Conservation (phyloP, 805 yeast genomes). For the Candida manassasensis region DNA sequence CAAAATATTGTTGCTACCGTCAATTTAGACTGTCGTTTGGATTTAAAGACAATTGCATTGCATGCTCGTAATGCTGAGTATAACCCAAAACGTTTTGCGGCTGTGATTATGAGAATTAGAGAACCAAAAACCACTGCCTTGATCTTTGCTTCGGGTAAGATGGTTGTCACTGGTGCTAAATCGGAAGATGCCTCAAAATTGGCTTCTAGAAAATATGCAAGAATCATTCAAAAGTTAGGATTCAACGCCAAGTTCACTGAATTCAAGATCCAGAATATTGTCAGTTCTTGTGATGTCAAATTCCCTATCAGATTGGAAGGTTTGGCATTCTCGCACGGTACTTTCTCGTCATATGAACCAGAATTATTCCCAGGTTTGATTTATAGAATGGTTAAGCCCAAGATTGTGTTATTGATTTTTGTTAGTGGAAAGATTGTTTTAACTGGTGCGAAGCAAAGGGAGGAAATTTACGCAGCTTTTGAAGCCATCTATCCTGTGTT, state of each 20-base stretch:
- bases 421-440: conserved; percentile 96
- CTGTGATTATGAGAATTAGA: conserved; percentile 98
- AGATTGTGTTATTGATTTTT: conserved; percentile 90
- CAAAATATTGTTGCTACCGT: conserved; percentile 98
- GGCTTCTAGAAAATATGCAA: conserved; percentile 95
- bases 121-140: conserved; percentile 98
- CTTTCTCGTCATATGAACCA: conserved; percentile 97
- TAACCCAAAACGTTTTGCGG: conserved; percentile 98
- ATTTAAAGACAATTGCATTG: conserved; percentile 92
- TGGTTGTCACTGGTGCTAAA: conserved; percentile 99
- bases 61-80: conserved; percentile 99
- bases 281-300: conserved; percentile 97
- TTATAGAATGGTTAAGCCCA: conserved; percentile 99
- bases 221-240: conserved; percentile 96
- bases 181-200: conserved; percentile 97
- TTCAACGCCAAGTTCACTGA: conserved; percentile 97
- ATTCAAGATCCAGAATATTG: conserved; percentile 96
- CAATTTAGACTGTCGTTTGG: conserved; percentile 91
- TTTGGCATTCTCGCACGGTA: conserved; percentile 95
- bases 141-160: conserved; percentile 96
- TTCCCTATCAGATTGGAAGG: conserved; percentile 97
- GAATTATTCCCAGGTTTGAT: conserved; percentile 97
- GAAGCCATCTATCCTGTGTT: conserved; percentile 97
- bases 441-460: conserved; percentile 98
- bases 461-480: conserved; percentile 96